Conservation (phyloP, 805 yeast genomes). For the Candida schatavii region DNA sequence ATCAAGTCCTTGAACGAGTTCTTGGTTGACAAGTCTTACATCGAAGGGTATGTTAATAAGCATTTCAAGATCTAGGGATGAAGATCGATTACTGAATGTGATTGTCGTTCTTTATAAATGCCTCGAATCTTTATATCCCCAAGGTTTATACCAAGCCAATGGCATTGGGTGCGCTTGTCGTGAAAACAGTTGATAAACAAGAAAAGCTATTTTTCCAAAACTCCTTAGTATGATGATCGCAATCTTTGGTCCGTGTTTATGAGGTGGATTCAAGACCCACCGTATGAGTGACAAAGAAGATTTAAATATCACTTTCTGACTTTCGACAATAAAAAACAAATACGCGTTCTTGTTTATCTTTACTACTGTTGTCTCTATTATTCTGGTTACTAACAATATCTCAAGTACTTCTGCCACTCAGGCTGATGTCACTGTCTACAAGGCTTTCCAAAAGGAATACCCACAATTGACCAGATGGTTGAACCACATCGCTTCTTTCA, state of each 20-base stretch:
- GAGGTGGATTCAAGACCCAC: conserved; percentile 96
- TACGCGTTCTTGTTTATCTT: too few species aligned
- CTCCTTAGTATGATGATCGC: conserved; percentile 55
- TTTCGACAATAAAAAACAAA: not conserved
- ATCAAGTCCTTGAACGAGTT: conserved; percentile 68
- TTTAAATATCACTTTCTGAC: conserved; percentile 19
- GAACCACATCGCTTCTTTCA: conserved; percentile 94
- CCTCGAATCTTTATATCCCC: too few species aligned
- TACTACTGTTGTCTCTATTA: too few species aligned
- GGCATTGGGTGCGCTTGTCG: too few species aligned
- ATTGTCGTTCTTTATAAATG: too few species aligned
- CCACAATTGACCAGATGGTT: conserved; percentile 98
- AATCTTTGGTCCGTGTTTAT: conserved; percentile 93
- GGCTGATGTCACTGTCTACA: conserved; percentile 92
- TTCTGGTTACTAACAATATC: conserved; percentile 28
- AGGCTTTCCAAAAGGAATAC: conserved; percentile 88
- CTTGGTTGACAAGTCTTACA: conserved; percentile 91
- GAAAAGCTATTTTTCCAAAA: too few species aligned
- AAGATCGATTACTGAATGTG: too few species aligned
- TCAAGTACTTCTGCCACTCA: conserved; percentile 82
- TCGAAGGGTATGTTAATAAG: conserved; percentile 81
- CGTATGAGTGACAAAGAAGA: conserved; percentile 77
- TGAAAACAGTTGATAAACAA: too few species aligned
- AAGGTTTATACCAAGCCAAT: too few species aligned
- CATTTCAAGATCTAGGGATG: too few species aligned